Evolutionary conservation across 2,329 filamentous ascomycete genomes (phyloP), one percentile per base, ranked within the genome.

Genomic region (Chrysosporium queenslandicum): DNA sequence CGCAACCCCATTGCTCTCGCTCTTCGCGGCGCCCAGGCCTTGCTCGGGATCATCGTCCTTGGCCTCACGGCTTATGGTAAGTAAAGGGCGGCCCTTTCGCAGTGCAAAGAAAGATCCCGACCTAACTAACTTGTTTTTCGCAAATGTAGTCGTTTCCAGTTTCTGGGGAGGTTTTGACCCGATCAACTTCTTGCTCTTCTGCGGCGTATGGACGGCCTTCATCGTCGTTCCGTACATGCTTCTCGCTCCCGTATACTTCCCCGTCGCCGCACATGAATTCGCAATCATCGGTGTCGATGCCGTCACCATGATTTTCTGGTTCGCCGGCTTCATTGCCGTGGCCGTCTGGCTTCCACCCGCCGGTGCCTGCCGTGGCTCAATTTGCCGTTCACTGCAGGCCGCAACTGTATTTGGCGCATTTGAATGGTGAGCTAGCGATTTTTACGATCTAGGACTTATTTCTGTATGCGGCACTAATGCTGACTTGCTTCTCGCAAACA

Each of bases 301-400:
- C 43, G 59, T 92, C 21, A 92, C 87, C 8, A 83, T 85, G 71
- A 75, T 94, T 53, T 94, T 94, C 74, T 95, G 89, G 89, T 92
- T 96, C 64, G 83, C 85, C 0, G 88, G 87, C 5, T 85, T 88
- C 61, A 82, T 94, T 58, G 87, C 87, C 0, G 69, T 90, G 9
- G 87, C 85, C 0, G 83, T 81, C 18, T 74, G 75, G 52, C 69
- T 88, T 53, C 78, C 78, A 50, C 74, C 78, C 14, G 71, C 79
- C 0, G 68, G 64, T 7, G 71, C 77, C 53, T 82, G 80, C 63
- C 11, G 72, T 74, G 39, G 71, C 67, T 16, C 74, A 12, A 4
- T 72, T 14, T 90, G 86, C 66, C 73, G 74, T 41, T 71, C 77
- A 9, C 70, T 77, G 7, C 80, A 85, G 68, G 74, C 74, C 14